Base-by-base conservation (phyloP, 345 rosid genomes). In the Populus simonii region DNA sequence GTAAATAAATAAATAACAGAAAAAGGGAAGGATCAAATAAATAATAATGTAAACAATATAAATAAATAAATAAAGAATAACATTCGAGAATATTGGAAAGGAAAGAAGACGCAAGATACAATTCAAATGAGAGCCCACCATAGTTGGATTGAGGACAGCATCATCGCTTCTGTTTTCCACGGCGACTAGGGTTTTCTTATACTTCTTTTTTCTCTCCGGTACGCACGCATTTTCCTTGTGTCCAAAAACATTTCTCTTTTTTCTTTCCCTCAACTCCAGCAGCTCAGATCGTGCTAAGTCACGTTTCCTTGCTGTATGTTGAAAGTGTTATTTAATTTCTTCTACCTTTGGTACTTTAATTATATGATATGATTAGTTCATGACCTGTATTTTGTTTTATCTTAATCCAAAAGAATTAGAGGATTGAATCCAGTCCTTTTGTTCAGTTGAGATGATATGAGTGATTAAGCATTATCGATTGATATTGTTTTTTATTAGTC, bases 71-170 rank as follows among this genome's bases (percentile, higher is more conserved):
- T 1, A 74, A n/a, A 22, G 38, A 35, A 35, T 11, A 15, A 22
- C 35, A n/a, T 68, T 55, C 74, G 12, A 76, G 74, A 57, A 69
- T 15, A 27, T 20, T 9, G 61, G 74, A 61, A 41, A 70, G 59
- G 17, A 70, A 47, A n/a, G 3, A 65, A 68, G 49, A 67, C 13
- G 53, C 18, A 36, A 38, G 51, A 13, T 0, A 68, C 15, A 39
- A 59, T 4, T 2, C n/a, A 29, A 63, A 47, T 3, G 62, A 20
- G 70, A 68, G 36, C 70, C 29, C 73, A 55, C 23, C 33, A 1
- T 25, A 1, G 25, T 23, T 36, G 17, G 23, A 65, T 66, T 66
- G 22, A 31, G 66, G 71, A 66, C 71, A 47, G 70, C 39, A 10
- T 39, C 29, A 13, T 27, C 43, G 23, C 16, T 23, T 43, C 47